Conservation (phyloP, 352 stramenopile genomes). For the Phytophthora rubi region DNA sequence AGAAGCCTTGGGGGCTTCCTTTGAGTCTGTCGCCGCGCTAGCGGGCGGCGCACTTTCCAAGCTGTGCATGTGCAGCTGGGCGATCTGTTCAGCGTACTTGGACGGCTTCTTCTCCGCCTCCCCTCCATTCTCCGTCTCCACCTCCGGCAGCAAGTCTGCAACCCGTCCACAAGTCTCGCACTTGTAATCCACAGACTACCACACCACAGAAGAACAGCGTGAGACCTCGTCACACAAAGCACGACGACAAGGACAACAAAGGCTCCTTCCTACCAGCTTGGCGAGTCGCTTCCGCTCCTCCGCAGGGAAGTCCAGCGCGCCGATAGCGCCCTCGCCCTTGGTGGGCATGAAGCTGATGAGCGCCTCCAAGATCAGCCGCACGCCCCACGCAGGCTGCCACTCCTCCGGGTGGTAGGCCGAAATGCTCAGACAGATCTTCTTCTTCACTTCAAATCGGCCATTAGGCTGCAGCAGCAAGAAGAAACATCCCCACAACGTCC, state of each 20-base stretch:
- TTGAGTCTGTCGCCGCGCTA: conserved; percentile 14
- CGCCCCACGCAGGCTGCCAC: conserved; percentile 95
- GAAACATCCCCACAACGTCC: no score
- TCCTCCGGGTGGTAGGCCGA: conserved; percentile 97
- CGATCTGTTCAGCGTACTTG: conserved; percentile 84
- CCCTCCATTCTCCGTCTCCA: conserved; percentile 28
- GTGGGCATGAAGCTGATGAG: conserved; percentile 98
- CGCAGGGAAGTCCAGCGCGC: conserved; percentile 75
- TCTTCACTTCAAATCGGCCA: conserved; percentile 97
- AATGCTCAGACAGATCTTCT: conserved; percentile 99
- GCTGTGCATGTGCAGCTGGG: conserved; percentile 82
- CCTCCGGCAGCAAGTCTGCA: conserved; percentile 70
- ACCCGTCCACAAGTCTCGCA: conserved; percentile 79
- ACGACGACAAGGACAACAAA: not conserved
- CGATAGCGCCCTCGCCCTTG: conserved; percentile 85
- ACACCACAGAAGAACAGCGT: not conserved
- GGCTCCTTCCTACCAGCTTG: conserved; percentile 49
- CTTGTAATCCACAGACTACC: conserved; percentile 77
- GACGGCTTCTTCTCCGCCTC: conserved; percentile 49
- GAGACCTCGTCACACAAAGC: not conserved
- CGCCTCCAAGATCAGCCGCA: conserved; percentile 97
- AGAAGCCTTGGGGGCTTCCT: conserved; percentile 14
- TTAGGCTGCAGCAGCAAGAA: conserved; percentile 70
- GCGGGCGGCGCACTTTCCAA: conserved; percentile 43
- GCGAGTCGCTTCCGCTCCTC: conserved; percentile 70